Percentiles rank a stretch among this genome's conserved stretches.
phyloP scores from a whole-genome alignment of 441 rosid species.

The Sinapis alba region DNA sequence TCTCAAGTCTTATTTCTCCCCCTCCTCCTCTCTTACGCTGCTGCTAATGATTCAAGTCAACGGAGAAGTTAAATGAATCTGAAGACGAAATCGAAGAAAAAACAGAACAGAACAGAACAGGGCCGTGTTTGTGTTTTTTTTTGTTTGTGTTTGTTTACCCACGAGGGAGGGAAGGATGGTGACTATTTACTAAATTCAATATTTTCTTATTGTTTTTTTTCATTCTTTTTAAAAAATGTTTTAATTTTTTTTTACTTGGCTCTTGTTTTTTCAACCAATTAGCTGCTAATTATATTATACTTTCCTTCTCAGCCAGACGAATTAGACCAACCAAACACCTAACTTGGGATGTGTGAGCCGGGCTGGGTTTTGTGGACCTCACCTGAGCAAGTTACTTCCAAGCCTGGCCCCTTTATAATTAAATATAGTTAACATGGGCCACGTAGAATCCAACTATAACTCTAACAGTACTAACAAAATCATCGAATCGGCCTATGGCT shows the following conservation, averaged over 20 bases:
- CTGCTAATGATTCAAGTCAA: constrained; percentile 24
- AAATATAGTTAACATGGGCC: neutral
- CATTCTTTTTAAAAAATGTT: no score
- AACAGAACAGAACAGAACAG: neutral
- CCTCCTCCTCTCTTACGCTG: neutral
- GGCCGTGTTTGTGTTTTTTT: constrained; percentile 18
- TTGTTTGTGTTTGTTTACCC: constrained; percentile 6
- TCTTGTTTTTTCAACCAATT: constrained; percentile 9
- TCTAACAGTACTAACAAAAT: neutral
- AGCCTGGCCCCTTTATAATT: neutral
- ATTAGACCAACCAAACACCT: constrained; percentile 32
- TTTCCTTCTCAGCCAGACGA: constrained; percentile 21
- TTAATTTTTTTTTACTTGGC: constrained; percentile 9
- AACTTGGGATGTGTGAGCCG: constrained; percentile 2
- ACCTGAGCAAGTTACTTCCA: neutral
- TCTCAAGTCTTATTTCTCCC: neutral
- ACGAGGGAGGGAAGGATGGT: neutral
- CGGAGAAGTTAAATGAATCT: constrained; percentile 16
- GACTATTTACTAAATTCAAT: neutral
- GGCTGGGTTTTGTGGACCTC: neutral
- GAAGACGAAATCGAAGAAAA: neutral
- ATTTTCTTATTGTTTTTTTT: neutral
- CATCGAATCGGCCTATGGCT: neutral
- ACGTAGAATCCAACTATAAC: neutral
- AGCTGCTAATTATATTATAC: neutral